Base-by-base conservation (phyloP, 495 filamentous ascomycete genomes). In the Staphylotrichum tortipilum region DNA sequence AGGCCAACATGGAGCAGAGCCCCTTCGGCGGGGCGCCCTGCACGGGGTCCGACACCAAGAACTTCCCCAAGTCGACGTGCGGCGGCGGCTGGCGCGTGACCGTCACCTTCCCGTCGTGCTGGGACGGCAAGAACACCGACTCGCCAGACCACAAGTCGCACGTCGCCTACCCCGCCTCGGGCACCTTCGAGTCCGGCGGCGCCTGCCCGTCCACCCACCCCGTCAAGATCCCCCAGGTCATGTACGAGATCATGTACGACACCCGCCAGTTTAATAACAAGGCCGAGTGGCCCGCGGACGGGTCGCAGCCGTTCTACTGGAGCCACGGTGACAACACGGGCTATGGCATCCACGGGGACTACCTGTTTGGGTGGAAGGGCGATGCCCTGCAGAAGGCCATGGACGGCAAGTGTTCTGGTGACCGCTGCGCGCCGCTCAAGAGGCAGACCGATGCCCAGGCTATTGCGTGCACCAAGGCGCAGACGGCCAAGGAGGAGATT, bases 121-220 rank as follows among this genome's bases (percentile, higher is more conserved):
- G 76, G 76, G 76, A 80, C 58, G 77, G 76, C 41, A 69, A 72
- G 59, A 78, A 77, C 56, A 61, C 74, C 7, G 76, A 78, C 61
- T 75, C 67, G 44, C 66, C 70, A 12, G 72, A 80, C 59, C 77
- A 78, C 62, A 67, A 69, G 47, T 66, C 66, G 14, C 77, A 80
- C 60, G 61, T 72, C 47, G 59, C 59, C 37, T 68, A 69, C 57
- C 67, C 67, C 12, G 61, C 61, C 15, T 53, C 21, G 44, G 67
- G 66, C 37, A 65, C 61, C 23, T 73, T 73, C 52, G 56, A 55
- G 38, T 59, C 62, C 47, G 68, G 67, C 35, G 67, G 67, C n/a
- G 34, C 68, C 14, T 77, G 74, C 65, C 74, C 74, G 33, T 52
- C 64, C 4, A 66, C 61, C 11, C 72, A 76, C 54, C 72, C 72